Evolutionary conservation across 1,284 basidiomycete species (phyloP), one percentile per base, ranked within the genome.

Genomic region (Lentinus polychrous): DNA sequence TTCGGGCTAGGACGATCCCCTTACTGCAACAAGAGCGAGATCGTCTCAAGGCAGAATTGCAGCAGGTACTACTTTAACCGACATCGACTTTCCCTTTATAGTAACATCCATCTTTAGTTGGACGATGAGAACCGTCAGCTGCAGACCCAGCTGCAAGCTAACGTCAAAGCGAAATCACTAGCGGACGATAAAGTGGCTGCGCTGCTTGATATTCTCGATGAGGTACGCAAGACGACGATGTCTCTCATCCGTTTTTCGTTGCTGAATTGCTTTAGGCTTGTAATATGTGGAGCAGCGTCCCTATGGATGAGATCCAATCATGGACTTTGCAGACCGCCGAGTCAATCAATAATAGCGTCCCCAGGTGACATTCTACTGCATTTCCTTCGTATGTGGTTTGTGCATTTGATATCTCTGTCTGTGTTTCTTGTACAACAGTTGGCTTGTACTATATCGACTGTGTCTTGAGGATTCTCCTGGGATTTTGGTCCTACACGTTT

Each of bases 301-400:
- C 81, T 0, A 66, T 74, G 44, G 79, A 83, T 15, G 76, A 83
- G 22, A 75, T 85, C 15, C 75, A 79, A 47, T 66, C 72, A 31
- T 86, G 82, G 83, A 72, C 78, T 2, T 65, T 85, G 45, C 73
- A 79, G 57, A 73, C 72, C 2, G 70, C 72, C 6, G 82, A 86
- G 44, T 59, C 62, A 5, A 54, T 57, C 18, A 58, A 52, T 40
- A 56, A 50, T 41, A 55, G 35, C 33, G 44, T 37, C 23, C 53
- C 55, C 14, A 34, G 35, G 22, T 55, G 44, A 54, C 17, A 8
- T 17, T 10, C 18, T 39, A 8, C 11, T 39, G 10, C 33, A 34
- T 34, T 34, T n/a, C n/a, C 33, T 34, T 34, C 33, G 33, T n/a
- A 10, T 34, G 8, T 34, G 33, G 33, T 34, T 34, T 8, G 35